Evolutionary conservation across 2,329 filamentous ascomycete genomes (phyloP), one percentile per base, ranked within the genome.

Genomic region (Drechslerella dactyloides): DNA sequence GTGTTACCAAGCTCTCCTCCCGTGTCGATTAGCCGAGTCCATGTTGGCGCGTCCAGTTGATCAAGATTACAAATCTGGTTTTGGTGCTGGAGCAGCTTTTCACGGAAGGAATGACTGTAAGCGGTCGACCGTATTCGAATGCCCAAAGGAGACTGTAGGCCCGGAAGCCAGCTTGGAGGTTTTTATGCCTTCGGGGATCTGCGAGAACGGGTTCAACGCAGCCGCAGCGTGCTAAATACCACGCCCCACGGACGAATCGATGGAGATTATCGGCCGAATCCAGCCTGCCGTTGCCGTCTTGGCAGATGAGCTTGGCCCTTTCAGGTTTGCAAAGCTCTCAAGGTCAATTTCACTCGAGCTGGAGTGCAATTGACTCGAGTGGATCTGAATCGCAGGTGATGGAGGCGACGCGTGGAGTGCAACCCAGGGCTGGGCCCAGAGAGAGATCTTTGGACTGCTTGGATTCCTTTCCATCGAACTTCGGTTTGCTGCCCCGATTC

Each of bases 301-400:
- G 66, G 66, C 66, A 70, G 27, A 60, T 59, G 60, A 70, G 66
- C 59, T 70, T 63, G 59, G 63, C 19, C 21, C 15, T 33, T 33
- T 33, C 27, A 33, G 27, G 8, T 33, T 8, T 57, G 19, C 6
- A 24, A 33, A 54, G 40, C 51, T 57, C 27, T 33, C 27, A 33
- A 33, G 27, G 27, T 33, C 27, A 33, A 4, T 33, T 33, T 33
- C 27, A 33, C 27, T 33, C 27, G 27, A 33, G 3, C 27, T 33
- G 27, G 27, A 33, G 27, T 33, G 27, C 27, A 33, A 33, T 33
- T 33, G 27, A 33, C 27, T n/a, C n/a, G n/a, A n/a, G n/a, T n/a
- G n/a, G 27, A 33, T 33, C 27, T 33, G 27, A 8, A 33, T 3
- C 8, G 27, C 27, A 33, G 8, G 3, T 33, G 27, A 33, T 8